Percentiles rank a stretch among this genome's conserved stretches.
phyloP scores from a whole-genome alignment of 2,329 filamentous ascomycete species.

The Hypoxylon sp. region DNA sequence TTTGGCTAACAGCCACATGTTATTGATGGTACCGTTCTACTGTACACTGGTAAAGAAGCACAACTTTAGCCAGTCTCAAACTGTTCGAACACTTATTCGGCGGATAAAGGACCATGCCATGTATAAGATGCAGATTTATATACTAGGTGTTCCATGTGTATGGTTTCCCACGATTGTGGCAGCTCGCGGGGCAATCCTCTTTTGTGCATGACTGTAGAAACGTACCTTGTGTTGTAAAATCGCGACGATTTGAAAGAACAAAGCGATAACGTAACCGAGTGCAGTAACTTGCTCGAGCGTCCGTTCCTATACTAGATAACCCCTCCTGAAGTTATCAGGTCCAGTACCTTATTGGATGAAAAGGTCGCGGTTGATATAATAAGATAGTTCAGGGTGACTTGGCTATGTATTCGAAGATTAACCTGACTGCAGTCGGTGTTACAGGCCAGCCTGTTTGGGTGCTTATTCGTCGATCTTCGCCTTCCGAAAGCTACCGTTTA shows the following conservation, averaged over 20 bases:
- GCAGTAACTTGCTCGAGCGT: constrained; percentile 9
- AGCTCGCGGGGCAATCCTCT: constrained; percentile 20
- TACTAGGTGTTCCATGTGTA: constrained; percentile 9
- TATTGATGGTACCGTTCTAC: constrained; percentile 20
- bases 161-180: constrained; percentile 14
- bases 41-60: constrained; percentile 26
- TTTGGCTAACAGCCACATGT: constrained; percentile 37
- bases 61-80: constrained; percentile 30
- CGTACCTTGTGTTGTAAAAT: constrained; percentile 33
- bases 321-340: neutral
- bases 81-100: constrained; percentile 30
- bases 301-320: neutral
- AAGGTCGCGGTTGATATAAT: neutral
- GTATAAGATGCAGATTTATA: constrained; percentile 35
- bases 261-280: constrained; percentile 10
- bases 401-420: constrained; percentile 17
- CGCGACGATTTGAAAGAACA: constrained; percentile 11
- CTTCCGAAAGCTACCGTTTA: constrained; percentile 5
- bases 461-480: constrained; percentile 6
- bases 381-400: constrained; percentile 9
- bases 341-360: constrained; percentile 11
- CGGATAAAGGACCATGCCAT: constrained; percentile 30
- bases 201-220: constrained; percentile 8
- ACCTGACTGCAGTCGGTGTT: constrained; percentile 12
- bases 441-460: constrained; percentile 31